Base-by-base conservation (phyloP, 148 eudicot genomes). In the Vaccinium macrocarpon region DNA sequence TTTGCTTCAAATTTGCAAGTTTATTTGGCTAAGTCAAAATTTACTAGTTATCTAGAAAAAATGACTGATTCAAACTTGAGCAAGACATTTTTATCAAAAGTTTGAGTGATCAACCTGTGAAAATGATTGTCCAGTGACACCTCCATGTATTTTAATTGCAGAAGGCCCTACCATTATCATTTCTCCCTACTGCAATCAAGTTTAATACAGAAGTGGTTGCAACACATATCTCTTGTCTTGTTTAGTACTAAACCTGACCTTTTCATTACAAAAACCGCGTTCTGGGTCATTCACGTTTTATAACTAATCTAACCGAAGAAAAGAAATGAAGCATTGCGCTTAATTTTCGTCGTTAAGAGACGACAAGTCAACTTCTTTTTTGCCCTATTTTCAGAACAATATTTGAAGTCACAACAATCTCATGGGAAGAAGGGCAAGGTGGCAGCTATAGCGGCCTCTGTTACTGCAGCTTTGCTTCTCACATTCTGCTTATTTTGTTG, bases 381-480 rank as follows among this genome's bases (percentile, higher is more conserved):
- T 74, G 2, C 46, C 51, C 27, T 74, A 3, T 38, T 74, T 74
- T 76, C 53, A 48, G 79, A 55, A 29, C 18, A 46, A 4, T 76
- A 76, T 48, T 46, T 46, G 78, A 74, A 74, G 53, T 42, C 78
- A 19, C 78, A 9, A 42, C 52, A 21, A 0, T 19, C 55, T 76
- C 79, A 48, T 10, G 32, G 55, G 55, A 76, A 76, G 55, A 76
- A 76, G 56, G 32, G 55, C 16, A 49, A 4, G 55, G 55, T 76
- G 55, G 79, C 56, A 4, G 29, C 49, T n/a, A 52, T 88, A 21
- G 85, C 78, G 70, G 84, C 68, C 55, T 52, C 83, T n/a, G 76
- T 51, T 59, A 87, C 35, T 70, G 88, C 86, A 15, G 48, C 59
- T 42, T 83, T 84, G 53, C 23, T 76, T 27, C n/a, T 32, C 35